Evolutionary conservation across 306 rosid genomes (phyloP).

Genomic region (Glycine latifolia): DNA sequence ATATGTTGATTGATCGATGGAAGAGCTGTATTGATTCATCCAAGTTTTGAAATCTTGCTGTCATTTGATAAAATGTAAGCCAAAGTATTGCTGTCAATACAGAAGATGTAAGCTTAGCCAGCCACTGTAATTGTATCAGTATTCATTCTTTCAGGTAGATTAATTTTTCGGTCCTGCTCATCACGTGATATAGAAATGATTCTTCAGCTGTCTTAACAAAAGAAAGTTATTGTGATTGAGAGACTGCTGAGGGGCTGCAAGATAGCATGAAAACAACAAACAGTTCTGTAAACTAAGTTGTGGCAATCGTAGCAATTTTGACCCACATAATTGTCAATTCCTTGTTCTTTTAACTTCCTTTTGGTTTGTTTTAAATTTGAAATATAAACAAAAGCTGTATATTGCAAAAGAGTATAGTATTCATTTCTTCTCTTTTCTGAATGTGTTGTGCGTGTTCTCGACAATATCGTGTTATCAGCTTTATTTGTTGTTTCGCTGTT

Average conservation of each 20-base stretch:
- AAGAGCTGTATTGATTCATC: slow-evolving; percentile 31
- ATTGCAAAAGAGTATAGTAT: not conserved
- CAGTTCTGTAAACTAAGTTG: not conserved
- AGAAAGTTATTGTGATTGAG: not conserved
- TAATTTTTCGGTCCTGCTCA: slow-evolving; percentile 4
- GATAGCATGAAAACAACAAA: not conserved
- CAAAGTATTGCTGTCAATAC: not conserved
- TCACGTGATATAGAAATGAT: slow-evolving; percentile 10
- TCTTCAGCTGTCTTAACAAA: not conserved
- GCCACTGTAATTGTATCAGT: no score
- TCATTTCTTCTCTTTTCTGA: not conserved
- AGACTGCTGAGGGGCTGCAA: slow-evolving; percentile 4
- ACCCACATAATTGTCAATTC: not conserved
- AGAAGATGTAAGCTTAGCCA: no score
- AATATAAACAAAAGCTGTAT: not conserved
- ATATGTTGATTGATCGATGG: slow-evolving; percentile 25
- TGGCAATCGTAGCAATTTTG: not conserved
- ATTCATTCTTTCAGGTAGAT: no score
- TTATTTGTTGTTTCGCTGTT: no score
- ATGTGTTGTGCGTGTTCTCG: not conserved
- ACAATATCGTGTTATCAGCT: no score
- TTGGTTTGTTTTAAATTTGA: not conserved
- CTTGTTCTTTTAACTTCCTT: no score
- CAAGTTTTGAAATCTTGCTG: slow-evolving; percentile 28
- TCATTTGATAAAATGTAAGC: slow-evolving; percentile 5